phyloP scores from a whole-genome alignment of 345 rosid genomes.

The Eucalyptus tenuipes region DNA sequence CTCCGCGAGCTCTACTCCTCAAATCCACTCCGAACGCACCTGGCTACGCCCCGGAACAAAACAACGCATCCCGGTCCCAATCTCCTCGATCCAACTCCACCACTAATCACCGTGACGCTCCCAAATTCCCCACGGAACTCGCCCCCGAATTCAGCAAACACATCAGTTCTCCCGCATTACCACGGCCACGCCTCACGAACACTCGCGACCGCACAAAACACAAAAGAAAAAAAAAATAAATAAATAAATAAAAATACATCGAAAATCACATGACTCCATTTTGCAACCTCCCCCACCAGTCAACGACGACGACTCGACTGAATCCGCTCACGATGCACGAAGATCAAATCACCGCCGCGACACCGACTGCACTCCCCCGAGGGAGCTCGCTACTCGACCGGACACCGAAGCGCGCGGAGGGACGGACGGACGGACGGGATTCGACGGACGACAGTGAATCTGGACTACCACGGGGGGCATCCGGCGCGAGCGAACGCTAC shows the following conservation, averaged over 20 bases:
- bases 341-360: not conserved
- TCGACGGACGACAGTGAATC: not conserved
- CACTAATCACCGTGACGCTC: not conserved
- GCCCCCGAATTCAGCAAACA: not conserved
- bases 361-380: not conserved
- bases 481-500: not conserved
- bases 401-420: not conserved
- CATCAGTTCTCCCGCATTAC: not conserved
- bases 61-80: not conserved
- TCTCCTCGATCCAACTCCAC: not conserved
- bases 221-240: rapidly evolving
- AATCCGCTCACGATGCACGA: not conserved
- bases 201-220: not conserved
- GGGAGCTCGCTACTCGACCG: not conserved
- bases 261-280: not conserved
- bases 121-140: not conserved
- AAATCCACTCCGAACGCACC: not conserved
- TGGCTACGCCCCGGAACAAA: not conserved
- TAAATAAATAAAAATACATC: no score
- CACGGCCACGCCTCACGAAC: not conserved
- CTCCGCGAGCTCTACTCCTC: not conserved
- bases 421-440: not conserved
- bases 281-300: not conserved
- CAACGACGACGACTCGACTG: not conserved
- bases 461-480: not conserved